Conservation (phyloP, 176 grass and related monocot species). For the Eragrostis curvula region DNA sequence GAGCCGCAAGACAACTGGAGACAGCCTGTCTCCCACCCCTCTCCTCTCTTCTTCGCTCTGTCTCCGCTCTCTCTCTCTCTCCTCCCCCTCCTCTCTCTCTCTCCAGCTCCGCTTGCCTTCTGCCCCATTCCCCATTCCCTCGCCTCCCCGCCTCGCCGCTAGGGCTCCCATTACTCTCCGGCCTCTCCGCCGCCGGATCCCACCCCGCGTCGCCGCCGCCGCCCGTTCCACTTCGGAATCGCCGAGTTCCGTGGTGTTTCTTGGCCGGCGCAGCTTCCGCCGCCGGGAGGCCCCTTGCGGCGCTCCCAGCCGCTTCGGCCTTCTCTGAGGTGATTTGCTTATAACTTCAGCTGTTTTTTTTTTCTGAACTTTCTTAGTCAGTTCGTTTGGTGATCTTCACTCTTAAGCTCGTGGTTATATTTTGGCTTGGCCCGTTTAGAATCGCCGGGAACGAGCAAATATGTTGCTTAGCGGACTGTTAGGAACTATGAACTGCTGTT, state of each 20-base stretch:
- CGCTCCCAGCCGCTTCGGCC: constrained; percentile 21
- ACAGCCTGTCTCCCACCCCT: constrained; percentile 87
- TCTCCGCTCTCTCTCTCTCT: constrained; percentile 25
- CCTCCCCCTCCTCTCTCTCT: constrained; percentile 10
- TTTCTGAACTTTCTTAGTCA: constrained; percentile 3
- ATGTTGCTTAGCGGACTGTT: neutral
- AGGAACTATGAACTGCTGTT: neutral
- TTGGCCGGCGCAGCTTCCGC: constrained; percentile 6
- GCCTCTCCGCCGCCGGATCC: constrained; percentile 53
- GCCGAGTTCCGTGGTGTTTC: constrained; percentile 29
- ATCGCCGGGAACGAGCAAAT: neutral
- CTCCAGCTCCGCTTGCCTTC: neutral
- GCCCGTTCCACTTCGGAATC: constrained; percentile 39
- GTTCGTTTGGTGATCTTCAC: constrained; percentile 27
- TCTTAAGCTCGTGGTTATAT: constrained; percentile 16
- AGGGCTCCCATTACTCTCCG: constrained; percentile 30
- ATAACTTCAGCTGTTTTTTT: constrained; percentile 3
- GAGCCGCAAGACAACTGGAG: constrained; percentile 86
- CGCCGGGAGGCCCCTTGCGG: constrained; percentile 35
- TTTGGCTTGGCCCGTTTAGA: constrained; percentile 17
- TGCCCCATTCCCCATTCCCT: constrained; percentile 28
- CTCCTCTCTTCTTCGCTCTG: constrained; percentile 47
- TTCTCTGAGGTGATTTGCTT: constrained; percentile 45
- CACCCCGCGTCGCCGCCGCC: neutral
- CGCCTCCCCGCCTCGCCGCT: constrained; percentile 33